phyloP scores from a whole-genome alignment of 2,329 filamentous ascomycete species.

The Grosmannia penicillata region DNA sequence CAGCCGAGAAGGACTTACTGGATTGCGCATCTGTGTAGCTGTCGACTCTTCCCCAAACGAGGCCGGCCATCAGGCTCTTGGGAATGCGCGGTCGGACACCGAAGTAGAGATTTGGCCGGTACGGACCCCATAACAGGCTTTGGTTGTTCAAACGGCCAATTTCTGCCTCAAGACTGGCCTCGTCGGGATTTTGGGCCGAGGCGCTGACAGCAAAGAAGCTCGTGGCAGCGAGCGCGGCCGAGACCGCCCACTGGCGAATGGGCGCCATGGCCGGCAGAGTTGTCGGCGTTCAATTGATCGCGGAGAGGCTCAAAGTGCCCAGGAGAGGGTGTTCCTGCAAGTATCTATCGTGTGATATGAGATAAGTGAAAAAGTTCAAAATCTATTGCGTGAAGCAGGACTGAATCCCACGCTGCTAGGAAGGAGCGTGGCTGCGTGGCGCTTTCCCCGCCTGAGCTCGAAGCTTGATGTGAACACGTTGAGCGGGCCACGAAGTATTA shows the following conservation, averaged over 20 bases:
- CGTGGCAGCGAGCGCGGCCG: conserved; percentile 2
- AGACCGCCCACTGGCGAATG: conserved; percentile 9
- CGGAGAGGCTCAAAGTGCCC: not conserved
- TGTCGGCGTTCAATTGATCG: not conserved
- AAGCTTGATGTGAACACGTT: conserved; percentile 2
- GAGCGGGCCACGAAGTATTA: not conserved
- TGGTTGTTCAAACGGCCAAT: conserved; percentile 52
- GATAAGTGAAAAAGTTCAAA: too few species aligned
- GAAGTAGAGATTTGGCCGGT: conserved; percentile 89
- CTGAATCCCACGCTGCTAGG: too few species aligned
- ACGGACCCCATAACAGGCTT: conserved; percentile 89
- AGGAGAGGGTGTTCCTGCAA: too few species aligned
- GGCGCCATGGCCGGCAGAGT: conserved; percentile 8
- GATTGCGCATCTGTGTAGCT: conserved; percentile 59
- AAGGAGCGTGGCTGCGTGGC: not conserved
- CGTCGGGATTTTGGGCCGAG: conserved; percentile 12
- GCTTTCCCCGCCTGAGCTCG: not conserved
- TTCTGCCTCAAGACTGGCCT: conserved; percentile 30
- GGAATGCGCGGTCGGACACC: conserved; percentile 72
- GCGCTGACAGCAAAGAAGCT: conserved; percentile 7
- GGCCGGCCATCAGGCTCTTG: conserved; percentile 63
- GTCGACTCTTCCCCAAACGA: conserved; percentile 84
- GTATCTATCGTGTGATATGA: too few species aligned
- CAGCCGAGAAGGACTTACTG: too few species aligned
- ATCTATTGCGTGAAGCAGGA: too few species aligned